These are phyloP conservation scores for Paramyrothecium roridum DNA, from an alignment of 2,329 filamentous ascomycete species.

Conservation along the genomic window DNA sequence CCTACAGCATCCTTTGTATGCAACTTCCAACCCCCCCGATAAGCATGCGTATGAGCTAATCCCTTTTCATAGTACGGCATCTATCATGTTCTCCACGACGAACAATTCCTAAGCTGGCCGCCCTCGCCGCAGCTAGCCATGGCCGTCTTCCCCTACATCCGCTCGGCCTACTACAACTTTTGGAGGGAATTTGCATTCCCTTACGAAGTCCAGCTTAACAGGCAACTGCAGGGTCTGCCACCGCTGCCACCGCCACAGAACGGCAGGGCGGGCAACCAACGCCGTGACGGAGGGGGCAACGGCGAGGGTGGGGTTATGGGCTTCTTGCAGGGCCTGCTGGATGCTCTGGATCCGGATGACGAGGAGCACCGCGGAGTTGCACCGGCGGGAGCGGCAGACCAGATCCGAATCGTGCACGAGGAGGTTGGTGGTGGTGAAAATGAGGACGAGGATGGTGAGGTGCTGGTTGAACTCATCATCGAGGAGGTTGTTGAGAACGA, in stretches of 20 bases:
- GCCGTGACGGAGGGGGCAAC: constrained; percentile 12
- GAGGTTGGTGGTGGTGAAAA: constrained; percentile 9
- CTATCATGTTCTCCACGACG: constrained; percentile 40
- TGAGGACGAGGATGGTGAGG: constrained; percentile 17
- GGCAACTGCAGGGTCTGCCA: constrained; percentile 38
- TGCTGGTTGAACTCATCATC: constrained; percentile 31
- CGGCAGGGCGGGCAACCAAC: constrained; percentile 11
- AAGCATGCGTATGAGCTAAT: background rate
- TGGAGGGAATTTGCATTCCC: constrained; percentile 43
- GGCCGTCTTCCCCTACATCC: constrained; percentile 44
- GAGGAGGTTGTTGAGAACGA: constrained; percentile 22
- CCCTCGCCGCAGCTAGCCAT: constrained; percentile 51
- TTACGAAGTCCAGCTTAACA: constrained; percentile 47
- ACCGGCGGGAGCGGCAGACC: constrained; percentile 5
- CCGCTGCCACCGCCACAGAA: constrained; percentile 19
- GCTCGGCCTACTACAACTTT: constrained; percentile 41
- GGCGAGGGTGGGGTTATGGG: constrained; percentile 28
- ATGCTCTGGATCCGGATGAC: constrained; percentile 31
- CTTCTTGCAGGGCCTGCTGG: constrained; percentile 31
- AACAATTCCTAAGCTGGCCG: constrained; percentile 48
- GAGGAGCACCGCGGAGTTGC: constrained; percentile 19
- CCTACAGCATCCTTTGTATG: constrained; percentile 40
- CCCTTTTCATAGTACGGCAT: constrained; percentile 40
- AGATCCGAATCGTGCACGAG: constrained; percentile 10
- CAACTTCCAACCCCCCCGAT: background rate